Base-by-base conservation (phyloP, 345 rosid genomes). In the Geranium rotundifolium region DNA sequence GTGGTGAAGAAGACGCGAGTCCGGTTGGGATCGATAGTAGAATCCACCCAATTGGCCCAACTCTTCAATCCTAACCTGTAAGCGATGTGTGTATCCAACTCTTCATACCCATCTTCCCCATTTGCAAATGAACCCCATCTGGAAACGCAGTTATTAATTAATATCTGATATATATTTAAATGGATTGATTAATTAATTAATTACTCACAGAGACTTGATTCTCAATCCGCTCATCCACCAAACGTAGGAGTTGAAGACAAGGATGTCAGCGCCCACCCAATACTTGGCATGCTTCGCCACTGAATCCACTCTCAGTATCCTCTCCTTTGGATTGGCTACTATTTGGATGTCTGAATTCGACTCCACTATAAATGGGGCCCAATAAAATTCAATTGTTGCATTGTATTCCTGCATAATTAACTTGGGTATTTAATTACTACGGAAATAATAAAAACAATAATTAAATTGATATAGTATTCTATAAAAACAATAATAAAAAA, bases 1-100 rank as follows among this genome's bases (percentile, higher is more conserved):
- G 96, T 86, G 14, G 77, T 81, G 84, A 93, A 93, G 76, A 93
- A 90, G 66, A 88, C 89, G 34, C 73, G 79, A 20, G 97, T 90
- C 16, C 72, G 79, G 80, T 85, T 90, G 46, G 95, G 76, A 75
- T 90, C 85, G 34, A 90, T 68, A 30, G 72, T 86, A 19, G 89
- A 80, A 54, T 93, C 97, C 1, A 90, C 77, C 97, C 99, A 93
- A 63, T 86, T 85, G 5, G 97, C 90, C 99, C 97, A 90, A 15
- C 97, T 90, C 70, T 75, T 86, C 73, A 93, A 65, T 12, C 79
- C 95, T 58, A 90, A 61, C 60, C 72, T 66, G 58, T 90, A 93
- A 57, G 97, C 97, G 17, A 86, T 72, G 0, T 74, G 72, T 60
- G 95, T 74, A 29, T 81, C 84, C 68, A 93, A 56, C 13, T 79